phyloP scores from a whole-genome alignment of 2,329 filamentous ascomycete genomes.

The Microsporum ferrugineum region DNA sequence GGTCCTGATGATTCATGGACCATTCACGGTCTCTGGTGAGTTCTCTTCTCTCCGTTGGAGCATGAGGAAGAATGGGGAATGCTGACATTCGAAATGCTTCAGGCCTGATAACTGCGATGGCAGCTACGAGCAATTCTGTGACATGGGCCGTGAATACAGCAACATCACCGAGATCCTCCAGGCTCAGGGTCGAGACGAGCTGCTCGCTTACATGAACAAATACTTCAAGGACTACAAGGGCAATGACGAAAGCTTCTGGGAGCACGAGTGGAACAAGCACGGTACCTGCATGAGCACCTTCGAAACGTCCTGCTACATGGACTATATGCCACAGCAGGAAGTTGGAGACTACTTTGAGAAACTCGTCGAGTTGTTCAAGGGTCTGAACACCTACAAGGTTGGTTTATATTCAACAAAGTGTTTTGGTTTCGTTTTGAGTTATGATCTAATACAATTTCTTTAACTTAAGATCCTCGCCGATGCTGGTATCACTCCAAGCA shows the following conservation, averaged over 20 bases:
- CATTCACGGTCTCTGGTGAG: slow-evolving; percentile 46
- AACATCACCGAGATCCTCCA: slow-evolving; percentile 48
- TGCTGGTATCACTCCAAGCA: slow-evolving; percentile 45
- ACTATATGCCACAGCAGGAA: slow-evolving; percentile 45
- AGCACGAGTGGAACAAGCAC: slow-evolving; percentile 62
- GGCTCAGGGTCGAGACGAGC: slow-evolving; percentile 38
- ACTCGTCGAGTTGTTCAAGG: slow-evolving; percentile 45
- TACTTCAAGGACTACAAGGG: slow-evolving; percentile 51
- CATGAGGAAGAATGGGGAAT: background rate
- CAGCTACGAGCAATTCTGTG: slow-evolving; percentile 46
- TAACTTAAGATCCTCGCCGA: slow-evolving; percentile 28
- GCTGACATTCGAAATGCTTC: background rate
- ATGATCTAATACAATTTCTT: background rate
- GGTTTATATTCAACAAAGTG: slow-evolving; percentile 1
- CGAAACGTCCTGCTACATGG: slow-evolving; percentile 51
- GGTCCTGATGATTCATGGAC: slow-evolving; percentile 48
- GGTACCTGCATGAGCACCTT: slow-evolving; percentile 63
- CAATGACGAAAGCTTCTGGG: slow-evolving; percentile 50
- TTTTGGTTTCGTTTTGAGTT: background rate
- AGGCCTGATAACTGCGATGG: slow-evolving; percentile 47
- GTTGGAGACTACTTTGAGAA: slow-evolving; percentile 48
- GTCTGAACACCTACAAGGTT: slow-evolving; percentile 44
- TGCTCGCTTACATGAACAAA: slow-evolving; percentile 47
- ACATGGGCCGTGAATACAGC: slow-evolving; percentile 42
- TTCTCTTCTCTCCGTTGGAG: background rate